Evolutionary conservation across 352 stramenopile species (phyloP), one percentile per base, ranked within the genome.

Genomic region (Pythium sukuiense): DNA sequence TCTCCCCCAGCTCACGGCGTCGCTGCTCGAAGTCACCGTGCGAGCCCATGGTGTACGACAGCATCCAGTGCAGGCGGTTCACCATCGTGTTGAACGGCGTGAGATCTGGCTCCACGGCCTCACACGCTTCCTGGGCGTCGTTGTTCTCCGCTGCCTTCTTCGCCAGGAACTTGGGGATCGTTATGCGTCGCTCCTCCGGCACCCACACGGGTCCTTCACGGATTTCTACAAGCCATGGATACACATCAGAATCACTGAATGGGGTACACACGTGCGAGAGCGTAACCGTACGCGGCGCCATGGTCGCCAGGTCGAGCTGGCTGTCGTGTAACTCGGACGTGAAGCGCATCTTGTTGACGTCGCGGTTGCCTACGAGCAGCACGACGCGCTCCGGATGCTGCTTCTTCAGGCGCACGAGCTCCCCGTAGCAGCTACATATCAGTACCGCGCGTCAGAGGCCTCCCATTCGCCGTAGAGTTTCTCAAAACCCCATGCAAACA

Each of bases 291-390:
- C 84, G 76, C 74, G 67, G 76, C 9, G 79, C 73, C 85, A 93
- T 92, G 3, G 75, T 76, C 0, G 48, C 20, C 8, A 93, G 64
- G 55, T 83, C 56, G 80, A 96, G 81, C 59, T 97, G 87, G 4
- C 61, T 71, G 33, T 96, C 77, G 43, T 82, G 71, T 5, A 97
- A 67, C 67, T 98, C 92, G 3, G 87, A 95, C 14, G 85, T 92
- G 32, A 97, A 79, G 41, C 90, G 79, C 72, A 98, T 88, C 71
- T 98, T 98, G 77, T 98, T 98, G 55, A 97, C 81, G 75, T 98
- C 93, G 55, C 93, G 89, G 67, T 98, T 98, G 13, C 93, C 93
- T 43, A 96, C 93, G 50, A 98, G 83, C 50, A 98, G 74, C 72
- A 96, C 85, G 14, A 98, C 92, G 53, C 88, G 89, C 33, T 95